These are phyloP conservation scores for Penicillium sp. DNA, from an alignment of 2,329 filamentous ascomycete genomes.

Conservation along the genomic window DNA sequence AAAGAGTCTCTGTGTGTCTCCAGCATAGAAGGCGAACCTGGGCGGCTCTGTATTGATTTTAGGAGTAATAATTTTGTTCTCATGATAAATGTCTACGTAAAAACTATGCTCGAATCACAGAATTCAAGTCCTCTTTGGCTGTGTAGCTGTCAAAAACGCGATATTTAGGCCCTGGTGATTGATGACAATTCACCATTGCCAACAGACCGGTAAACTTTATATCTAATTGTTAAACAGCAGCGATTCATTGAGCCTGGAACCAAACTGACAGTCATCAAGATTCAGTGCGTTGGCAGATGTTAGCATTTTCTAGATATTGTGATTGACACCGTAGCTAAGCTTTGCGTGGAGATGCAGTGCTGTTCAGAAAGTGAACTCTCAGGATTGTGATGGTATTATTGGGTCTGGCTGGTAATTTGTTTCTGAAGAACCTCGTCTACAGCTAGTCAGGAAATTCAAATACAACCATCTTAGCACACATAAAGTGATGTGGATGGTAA, in stretches of 20 bases:
- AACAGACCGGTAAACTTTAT: neutral
- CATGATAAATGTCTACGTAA: neutral
- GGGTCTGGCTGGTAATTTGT: neutral
- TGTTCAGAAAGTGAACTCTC: neutral
- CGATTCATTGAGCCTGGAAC: neutral
- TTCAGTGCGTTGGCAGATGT: neutral
- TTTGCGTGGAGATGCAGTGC: neutral
- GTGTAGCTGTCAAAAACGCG: neutral
- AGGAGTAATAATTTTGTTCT: neutral
- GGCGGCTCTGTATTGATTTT: neutral
- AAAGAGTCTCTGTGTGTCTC: too few species aligned
- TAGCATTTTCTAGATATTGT: neutral
- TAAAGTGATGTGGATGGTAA: too few species aligned
- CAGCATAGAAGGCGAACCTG: too few species aligned
- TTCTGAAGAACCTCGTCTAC: neutral
- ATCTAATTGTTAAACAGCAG: neutral
- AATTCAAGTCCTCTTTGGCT: neutral
- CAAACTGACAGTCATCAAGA: neutral
- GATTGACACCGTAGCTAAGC: neutral
- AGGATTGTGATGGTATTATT: neutral
- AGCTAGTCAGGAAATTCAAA: neutral
- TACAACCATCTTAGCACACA: neutral
- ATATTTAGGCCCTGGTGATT: neutral
- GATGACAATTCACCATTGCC: neutral
- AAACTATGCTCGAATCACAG: neutral